Evolutionary conservation across 306 rosid genomes (phyloP), one percentile per base, ranked within the genome.

Genomic region (Casuarina glauca): DNA sequence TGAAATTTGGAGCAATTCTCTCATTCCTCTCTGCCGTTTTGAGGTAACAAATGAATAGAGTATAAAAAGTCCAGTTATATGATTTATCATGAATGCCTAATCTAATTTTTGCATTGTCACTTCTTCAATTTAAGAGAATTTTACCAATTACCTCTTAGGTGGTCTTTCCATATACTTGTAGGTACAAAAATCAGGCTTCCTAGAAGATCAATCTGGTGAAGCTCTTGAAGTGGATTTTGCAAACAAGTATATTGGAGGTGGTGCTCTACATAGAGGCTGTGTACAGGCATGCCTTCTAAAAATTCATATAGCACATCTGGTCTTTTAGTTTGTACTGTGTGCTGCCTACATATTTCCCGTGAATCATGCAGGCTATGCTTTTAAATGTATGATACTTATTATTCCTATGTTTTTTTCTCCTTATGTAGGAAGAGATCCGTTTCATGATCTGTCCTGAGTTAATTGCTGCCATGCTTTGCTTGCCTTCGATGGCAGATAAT

Each of bases 221-320:
- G 93, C 97, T 79, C 80, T 92, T 69, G 97, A 95, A 89, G 97
- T 95, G 26, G 97, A 95, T 87, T 95, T 95, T 84, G 98, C 98
- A 80, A 91, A 95, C 84, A 76, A 87, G 82, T 92, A 89, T 86
- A 82, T 95, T 53, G 98, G 98, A 55, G 97, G 97, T 54, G 96
- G 97, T 62, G 97, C 93, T 85, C 98, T 94, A 73, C 74, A 73
- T 5, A 84, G 87, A 79, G 97, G 97, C 54, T 95, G 97, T 58
- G 97, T 95, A 57, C 98, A 95, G 97, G 98, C 92, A 67, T 69
- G 79, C n/a, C 55, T 80, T 36, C 39, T 74, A 54, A 70, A 26
- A 62, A 38, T 60, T 76, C 9, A 64, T 70, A 42, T 1, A 72
- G 52, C 51, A 8, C 51, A 63, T 38, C 3, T n/a, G 13, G 13